Evolutionary conservation across 164 flowering plant genomes (phyloP).

Genomic region (Cinnamomum chago): DNA sequence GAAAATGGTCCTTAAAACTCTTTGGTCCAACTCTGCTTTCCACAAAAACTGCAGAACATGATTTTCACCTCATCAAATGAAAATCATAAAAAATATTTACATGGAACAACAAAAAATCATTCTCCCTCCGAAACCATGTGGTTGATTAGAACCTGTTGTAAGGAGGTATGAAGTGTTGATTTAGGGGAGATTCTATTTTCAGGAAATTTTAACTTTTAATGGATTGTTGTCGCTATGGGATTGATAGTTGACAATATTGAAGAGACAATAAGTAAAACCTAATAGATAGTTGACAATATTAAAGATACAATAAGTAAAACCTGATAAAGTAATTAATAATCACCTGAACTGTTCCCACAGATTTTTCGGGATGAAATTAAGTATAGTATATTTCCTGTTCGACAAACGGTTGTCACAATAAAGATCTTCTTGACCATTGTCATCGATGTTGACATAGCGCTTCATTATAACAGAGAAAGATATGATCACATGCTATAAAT

Average conservation of each 20-base stretch:
- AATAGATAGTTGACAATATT: background rate
- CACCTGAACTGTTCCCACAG: conserved; percentile 99
- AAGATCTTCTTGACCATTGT: conserved; percentile 55
- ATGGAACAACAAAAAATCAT: no score
- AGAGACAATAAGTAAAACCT: background rate
- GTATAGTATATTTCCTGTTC: conserved; percentile 81
- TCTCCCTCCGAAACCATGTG: no score
- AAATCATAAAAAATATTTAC: no score
- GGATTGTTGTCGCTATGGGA: no score
- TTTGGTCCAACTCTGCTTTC: no score
- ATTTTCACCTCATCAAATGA: no score
- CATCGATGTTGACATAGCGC: conserved; percentile 80
- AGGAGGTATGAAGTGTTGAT: no score
- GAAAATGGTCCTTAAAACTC: no score
- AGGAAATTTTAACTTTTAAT: no score
- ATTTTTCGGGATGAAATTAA: conserved; percentile 91
- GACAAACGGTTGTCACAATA: conserved; percentile 88
- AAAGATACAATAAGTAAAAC: background rate
- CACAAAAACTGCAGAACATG: no score
- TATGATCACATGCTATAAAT: conserved; percentile 3
- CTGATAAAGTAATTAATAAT: conserved; percentile 7
- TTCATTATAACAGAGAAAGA: conserved; percentile 49
- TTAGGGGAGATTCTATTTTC: no score
- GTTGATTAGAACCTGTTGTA: no score
- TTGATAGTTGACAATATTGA: background rate